Evolutionary conservation across 192 early-diverging fungal species (phyloP).

Genomic region (Rhizophagus clarus): DNA sequence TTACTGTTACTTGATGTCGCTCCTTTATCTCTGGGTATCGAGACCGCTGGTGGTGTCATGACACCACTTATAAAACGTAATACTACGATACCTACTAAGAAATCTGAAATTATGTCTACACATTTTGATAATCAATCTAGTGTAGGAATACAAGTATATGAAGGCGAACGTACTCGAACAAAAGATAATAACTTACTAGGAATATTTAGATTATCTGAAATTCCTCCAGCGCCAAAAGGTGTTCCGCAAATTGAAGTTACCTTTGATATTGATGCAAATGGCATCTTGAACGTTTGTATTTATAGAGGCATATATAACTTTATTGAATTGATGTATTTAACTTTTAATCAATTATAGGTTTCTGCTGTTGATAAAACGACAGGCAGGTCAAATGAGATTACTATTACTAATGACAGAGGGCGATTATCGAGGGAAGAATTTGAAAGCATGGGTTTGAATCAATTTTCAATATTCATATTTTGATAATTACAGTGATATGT

Average conservation of each 20-base stretch:
- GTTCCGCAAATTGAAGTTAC: too few species aligned
- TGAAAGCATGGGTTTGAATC: not conserved
- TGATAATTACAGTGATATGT: too few species aligned
- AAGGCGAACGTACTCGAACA: too few species aligned
- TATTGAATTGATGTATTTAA: slow-evolving; percentile 56
- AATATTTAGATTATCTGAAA: too few species aligned
- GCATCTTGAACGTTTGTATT: too few species aligned
- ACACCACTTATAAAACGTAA: slow-evolving; percentile 80
- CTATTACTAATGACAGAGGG: slow-evolving; percentile 99
- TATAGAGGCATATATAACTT: too few species aligned
- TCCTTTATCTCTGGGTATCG: slow-evolving; percentile 93
- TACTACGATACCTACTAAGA: slow-evolving; percentile 92
- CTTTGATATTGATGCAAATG: slow-evolving; percentile 77
- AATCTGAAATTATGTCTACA: slow-evolving; percentile 90
- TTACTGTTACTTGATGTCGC: slow-evolving; percentile 91
- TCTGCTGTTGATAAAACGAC: too few species aligned
- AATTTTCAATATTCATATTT: too few species aligned
- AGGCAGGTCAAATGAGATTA: slow-evolving; percentile 93
- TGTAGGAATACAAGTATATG: too few species aligned
- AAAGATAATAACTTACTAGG: too few species aligned
- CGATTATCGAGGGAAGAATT: slow-evolving; percentile 62
- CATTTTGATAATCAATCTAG: too few species aligned
- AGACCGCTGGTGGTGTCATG: slow-evolving; percentile 91
- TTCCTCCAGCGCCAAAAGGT: too few species aligned
- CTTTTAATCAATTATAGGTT: slow-evolving; percentile 85